phyloP scores from a whole-genome alignment of 805 yeast genomes.

The Grigorovia humatica region DNA sequence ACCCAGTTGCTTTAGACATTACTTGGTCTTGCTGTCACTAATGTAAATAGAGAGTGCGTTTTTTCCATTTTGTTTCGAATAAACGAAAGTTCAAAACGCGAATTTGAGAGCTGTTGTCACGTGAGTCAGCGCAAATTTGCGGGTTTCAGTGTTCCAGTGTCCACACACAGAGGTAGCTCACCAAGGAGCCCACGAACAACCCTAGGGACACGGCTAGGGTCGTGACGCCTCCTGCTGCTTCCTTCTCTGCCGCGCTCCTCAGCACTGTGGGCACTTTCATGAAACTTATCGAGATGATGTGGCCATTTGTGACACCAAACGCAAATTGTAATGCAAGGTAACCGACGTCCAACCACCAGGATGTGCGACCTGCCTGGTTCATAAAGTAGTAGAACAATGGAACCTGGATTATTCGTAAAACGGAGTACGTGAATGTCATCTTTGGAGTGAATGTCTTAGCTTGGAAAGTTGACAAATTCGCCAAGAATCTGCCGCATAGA shows the following conservation, averaged over 20 bases:
- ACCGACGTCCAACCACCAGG: constrained; percentile 46
- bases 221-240: constrained; percentile 92
- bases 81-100: no score
- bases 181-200: constrained; percentile 64
- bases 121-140: background rate
- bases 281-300: constrained; percentile 67
- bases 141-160: no score
- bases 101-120: background rate
- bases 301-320: constrained; percentile 87
- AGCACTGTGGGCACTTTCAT: constrained; percentile 57
- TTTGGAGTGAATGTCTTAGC: constrained; percentile 13
- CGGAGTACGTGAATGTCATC: constrained; percentile 43
- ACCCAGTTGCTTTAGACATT: background rate
- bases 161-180: constrained; percentile 57
- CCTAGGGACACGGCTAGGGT: constrained; percentile 72
- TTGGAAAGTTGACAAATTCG: constrained; percentile 30
- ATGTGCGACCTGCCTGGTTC: constrained; percentile 1
- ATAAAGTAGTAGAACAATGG: constrained; percentile 61
- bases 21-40: background rate
- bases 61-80: no score
- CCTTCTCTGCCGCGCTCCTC: constrained; percentile 57
- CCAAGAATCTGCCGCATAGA: constrained; percentile 64
- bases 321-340: constrained; percentile 61
- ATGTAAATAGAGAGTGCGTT: background rate
- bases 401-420: constrained; percentile 46